phyloP scores from a whole-genome alignment of 2,329 filamentous ascomycete genomes.

The Cercospora canescens region DNA sequence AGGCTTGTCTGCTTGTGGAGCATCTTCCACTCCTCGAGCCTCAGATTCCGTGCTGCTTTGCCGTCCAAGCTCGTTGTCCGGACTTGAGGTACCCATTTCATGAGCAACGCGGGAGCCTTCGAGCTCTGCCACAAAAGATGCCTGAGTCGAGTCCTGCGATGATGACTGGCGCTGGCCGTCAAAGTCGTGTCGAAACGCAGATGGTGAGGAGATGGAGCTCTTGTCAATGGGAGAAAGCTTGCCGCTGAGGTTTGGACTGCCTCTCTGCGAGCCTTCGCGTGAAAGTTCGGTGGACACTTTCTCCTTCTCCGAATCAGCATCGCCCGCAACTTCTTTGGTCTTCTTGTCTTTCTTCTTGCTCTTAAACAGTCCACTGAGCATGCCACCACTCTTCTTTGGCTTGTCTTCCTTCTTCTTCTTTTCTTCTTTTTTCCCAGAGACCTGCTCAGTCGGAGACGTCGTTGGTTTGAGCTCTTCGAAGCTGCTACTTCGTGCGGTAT shows the following conservation, averaged over 20 bases:
- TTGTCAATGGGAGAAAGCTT: conserved; percentile 28
- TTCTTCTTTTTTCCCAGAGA: conserved; percentile 71
- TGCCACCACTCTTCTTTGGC: conserved; percentile 68
- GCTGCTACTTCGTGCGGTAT: conserved; percentile 56
- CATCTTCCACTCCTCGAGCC: conserved; percentile 3
- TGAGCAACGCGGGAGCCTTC: conserved; percentile 39
- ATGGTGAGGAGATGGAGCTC: conserved; percentile 5
- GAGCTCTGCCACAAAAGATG: conserved; percentile 37
- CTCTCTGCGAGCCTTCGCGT: conserved; percentile 24
- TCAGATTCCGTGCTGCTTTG: conserved; percentile 12
- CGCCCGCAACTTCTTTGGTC: conserved; percentile 45
- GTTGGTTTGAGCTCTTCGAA: conserved; percentile 76
- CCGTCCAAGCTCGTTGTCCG: conserved; percentile 7
- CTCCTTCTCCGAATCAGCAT: conserved; percentile 35
- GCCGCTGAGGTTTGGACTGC: conserved; percentile 26
- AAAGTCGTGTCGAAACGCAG: conserved; percentile 3
- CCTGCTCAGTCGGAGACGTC: conserved; percentile 59
- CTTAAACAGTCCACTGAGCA: conserved; percentile 70
- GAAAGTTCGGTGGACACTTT: conserved; percentile 29
- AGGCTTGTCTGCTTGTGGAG: conserved; percentile 16
- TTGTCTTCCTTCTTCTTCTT: conserved; percentile 76
- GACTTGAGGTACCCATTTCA: conserved; percentile 38
- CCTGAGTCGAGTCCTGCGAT: conserved; percentile 18
- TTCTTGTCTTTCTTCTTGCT: conserved; percentile 67
- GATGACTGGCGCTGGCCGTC: conserved; percentile 14